Conservation (phyloP, 2,329 filamentous ascomycete genomes). For the Botrytis byssoidea region DNA sequence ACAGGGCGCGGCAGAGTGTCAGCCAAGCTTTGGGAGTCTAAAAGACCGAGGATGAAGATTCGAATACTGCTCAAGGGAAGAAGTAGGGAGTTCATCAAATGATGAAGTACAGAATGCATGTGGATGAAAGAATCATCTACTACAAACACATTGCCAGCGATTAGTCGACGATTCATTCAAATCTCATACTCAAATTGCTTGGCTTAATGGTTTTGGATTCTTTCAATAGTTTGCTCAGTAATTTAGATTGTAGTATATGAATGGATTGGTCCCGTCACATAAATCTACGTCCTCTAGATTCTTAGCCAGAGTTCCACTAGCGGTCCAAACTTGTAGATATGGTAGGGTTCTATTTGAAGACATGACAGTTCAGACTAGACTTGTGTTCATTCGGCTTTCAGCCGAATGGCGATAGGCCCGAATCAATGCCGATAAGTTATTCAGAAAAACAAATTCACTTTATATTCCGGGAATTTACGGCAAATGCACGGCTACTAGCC, state of each 20-base stretch:
- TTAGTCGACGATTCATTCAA: neutral
- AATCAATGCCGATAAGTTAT: neutral
- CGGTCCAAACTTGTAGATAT: neutral
- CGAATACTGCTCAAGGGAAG: neutral
- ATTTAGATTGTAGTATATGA: neutral
- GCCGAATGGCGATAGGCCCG: neutral
- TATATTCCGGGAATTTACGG: neutral
- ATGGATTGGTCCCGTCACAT: neutral
- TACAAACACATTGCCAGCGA: neutral
- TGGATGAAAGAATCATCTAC: neutral
- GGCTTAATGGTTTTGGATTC: neutral
- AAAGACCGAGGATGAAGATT: neutral
- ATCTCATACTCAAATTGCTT: neutral
- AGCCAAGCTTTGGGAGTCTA: neutral
- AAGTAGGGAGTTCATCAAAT: too few species aligned
- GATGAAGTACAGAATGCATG: neutral
- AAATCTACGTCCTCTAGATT: neutral
- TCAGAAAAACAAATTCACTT: neutral
- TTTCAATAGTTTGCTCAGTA: neutral
- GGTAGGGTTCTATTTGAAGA: too few species aligned
- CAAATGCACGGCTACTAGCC: neutral
- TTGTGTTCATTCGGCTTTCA: neutral
- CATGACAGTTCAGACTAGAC: too few species aligned
- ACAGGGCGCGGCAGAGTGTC: neutral
- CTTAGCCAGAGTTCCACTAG: neutral